Conservation (phyloP, 768 basidiomycete species). For the Suillus spraguei region DNA sequence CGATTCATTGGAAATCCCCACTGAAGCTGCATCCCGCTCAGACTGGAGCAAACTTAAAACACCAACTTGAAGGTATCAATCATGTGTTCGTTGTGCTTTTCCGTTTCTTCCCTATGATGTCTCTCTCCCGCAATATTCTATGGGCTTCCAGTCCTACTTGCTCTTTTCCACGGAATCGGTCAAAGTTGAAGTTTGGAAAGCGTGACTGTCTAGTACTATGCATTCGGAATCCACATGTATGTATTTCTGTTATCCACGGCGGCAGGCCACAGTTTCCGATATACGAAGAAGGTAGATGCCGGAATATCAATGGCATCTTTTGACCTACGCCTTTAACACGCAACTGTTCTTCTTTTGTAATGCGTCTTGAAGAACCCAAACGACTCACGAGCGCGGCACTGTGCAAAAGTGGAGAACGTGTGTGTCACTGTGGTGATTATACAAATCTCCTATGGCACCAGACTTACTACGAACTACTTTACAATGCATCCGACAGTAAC, state of each 20-base stretch:
- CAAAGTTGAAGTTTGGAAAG: neutral
- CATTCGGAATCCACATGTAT: neutral
- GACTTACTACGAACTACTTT: neutral
- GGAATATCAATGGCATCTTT: neutral
- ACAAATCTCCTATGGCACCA: neutral
- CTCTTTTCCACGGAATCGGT: neutral
- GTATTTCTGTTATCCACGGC: neutral
- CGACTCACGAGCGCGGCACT: neutral
- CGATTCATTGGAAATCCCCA: neutral
- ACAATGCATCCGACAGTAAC: neutral
- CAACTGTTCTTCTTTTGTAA: neutral
- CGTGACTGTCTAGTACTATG: neutral
- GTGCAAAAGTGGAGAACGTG: too few relatives aligned
- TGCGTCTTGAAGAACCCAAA: neutral
- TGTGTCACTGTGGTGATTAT: too few relatives aligned
- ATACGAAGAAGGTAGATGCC: neutral
- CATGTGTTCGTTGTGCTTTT: neutral
- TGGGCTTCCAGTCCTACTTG: neutral
- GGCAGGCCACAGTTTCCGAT: neutral
- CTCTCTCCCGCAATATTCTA: neutral
- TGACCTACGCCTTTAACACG: neutral
- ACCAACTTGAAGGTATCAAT: neutral
- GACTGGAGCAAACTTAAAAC: too few relatives aligned
- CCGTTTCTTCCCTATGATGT: neutral
- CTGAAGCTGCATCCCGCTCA: neutral